These are phyloP conservation scores for Pseudocercospora fijiensis DNA, from an alignment of 2,329 filamentous ascomycete species.

Conservation along the genomic window DNA sequence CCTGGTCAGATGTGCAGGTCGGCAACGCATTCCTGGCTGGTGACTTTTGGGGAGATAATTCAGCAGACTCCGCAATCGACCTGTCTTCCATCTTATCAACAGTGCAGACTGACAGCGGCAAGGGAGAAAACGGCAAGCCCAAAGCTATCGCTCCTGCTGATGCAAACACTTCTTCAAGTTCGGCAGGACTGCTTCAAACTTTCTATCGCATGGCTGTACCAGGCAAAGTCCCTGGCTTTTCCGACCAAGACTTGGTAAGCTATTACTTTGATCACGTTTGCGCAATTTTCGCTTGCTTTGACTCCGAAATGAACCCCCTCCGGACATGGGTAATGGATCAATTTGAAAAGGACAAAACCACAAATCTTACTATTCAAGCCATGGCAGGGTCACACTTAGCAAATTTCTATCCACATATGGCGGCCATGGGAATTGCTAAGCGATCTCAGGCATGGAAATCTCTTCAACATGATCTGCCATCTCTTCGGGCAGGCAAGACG, in stretches of 20 bases:
- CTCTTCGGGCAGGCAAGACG: slow-evolving; percentile 44
- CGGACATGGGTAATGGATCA: slow-evolving; percentile 58
- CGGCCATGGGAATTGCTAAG: slow-evolving; percentile 51
- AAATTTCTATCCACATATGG: slow-evolving; percentile 57
- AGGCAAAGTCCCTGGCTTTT: slow-evolving; percentile 36
- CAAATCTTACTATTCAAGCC: slow-evolving; percentile 62
- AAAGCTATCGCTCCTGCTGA: neutral
- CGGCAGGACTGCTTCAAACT: slow-evolving; percentile 24
- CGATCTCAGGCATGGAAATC: slow-evolving; percentile 54
- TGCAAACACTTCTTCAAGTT: slow-evolving; percentile 1
- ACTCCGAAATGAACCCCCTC: slow-evolving; percentile 62
- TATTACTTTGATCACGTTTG: slow-evolving; percentile 66
- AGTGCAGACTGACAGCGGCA: neutral
- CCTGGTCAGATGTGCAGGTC: slow-evolving; percentile 5
- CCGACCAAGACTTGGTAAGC: slow-evolving; percentile 52
- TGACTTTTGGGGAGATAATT: slow-evolving; percentile 4
- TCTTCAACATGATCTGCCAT: slow-evolving; percentile 50
- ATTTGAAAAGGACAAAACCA: slow-evolving; percentile 58
- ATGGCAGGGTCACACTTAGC: slow-evolving; percentile 63
- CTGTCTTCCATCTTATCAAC: neutral
- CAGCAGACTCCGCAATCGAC: slow-evolving; percentile 2
- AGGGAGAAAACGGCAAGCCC: neutral
- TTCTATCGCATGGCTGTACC: slow-evolving; percentile 30
- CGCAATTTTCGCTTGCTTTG: slow-evolving; percentile 63
- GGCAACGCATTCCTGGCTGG: neutral